Base-by-base conservation (phyloP, 148 eudicot species). In the Vaccinium myrtillus region DNA sequence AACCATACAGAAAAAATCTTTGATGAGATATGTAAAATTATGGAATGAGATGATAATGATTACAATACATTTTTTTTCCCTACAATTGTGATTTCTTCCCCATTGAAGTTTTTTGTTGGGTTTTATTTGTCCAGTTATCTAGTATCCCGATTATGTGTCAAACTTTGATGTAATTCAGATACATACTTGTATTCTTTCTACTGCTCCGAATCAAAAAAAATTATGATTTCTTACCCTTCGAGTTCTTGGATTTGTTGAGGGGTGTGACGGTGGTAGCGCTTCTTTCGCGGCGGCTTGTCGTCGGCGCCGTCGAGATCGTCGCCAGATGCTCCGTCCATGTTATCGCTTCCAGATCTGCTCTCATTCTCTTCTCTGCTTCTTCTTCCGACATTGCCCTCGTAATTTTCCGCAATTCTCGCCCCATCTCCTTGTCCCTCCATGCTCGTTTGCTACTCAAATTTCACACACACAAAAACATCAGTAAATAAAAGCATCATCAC, bases 241-340 rank as follows among this genome's bases (percentile, higher is more conserved):
- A 96, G 99, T 77, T 96, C 99, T 93, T 96, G 99, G 81, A 96
- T 96, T 90, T 96, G 99, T 76, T 96, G 99, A 59, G 99, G 97
- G 11, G 99, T 96, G 89, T 96, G 99, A 77, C 98, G 94, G 91
- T 96, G 99, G 92, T 96, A 94, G 85, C 99, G 78, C 82, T 96
- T 96, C 88, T 94, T 96, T 56, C 92, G 84, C 1, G 96, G 93
- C 2, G 96, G 98, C 54, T 90, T 92, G 43, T 27, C 74, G 81
- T 93, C 96, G 82, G 93, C 82, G 67, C 84, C 92, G 53, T 94
- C 98, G 25, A 86, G 93, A 85, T 96, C 99, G 85, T 96, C 99
- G 48, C 99, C 99, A 14, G 98, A 96, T 15, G 86, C 98, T 51
- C 92, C 96, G 10, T 96, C 99, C 92, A 96, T 87, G 86, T 96